phyloP scores from a whole-genome alignment of 1,284 basidiomycete genomes.

The Athelia psychrophila region DNA sequence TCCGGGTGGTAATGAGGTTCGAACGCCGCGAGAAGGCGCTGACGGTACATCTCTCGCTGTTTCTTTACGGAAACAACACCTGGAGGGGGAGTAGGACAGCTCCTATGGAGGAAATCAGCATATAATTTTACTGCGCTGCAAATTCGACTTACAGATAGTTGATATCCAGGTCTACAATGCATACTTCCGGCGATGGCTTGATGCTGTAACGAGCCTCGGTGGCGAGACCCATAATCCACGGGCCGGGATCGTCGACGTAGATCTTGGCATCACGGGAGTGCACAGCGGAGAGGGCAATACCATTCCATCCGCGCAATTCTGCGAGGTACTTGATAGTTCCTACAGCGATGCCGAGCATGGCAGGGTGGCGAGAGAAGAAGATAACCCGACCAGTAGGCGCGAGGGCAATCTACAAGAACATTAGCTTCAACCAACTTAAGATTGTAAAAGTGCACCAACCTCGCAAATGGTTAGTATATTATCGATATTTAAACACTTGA shows the following conservation, averaged over 20 bases:
- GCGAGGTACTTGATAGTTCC: slow-evolving; percentile 90
- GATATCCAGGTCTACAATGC: slow-evolving; percentile 92
- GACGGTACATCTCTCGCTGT: slow-evolving; percentile 82
- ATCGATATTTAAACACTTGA: slow-evolving; percentile 92
- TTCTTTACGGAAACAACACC: slow-evolving; percentile 81
- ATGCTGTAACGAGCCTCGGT: slow-evolving; percentile 84
- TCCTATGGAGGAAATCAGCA: slow-evolving; percentile 34
- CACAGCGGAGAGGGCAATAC: slow-evolving; percentile 80
- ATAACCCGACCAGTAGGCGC: slow-evolving; percentile 91
- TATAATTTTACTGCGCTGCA: neutral
- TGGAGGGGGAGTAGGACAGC: slow-evolving; percentile 75
- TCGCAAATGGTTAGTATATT: slow-evolving; percentile 94
- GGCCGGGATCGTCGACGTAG: slow-evolving; percentile 84
- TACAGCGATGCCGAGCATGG: slow-evolving; percentile 90
- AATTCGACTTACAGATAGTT: slow-evolving; percentile 66
- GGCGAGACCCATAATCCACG: slow-evolving; percentile 92
- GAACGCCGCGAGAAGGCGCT: slow-evolving; percentile 74
- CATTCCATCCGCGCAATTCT: slow-evolving; percentile 93
- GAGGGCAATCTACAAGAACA: slow-evolving; percentile 68
- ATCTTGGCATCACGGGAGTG: slow-evolving; percentile 91
- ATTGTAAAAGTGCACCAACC: slow-evolving; percentile 37
- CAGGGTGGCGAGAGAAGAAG: slow-evolving; percentile 88
- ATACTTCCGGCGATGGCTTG: slow-evolving; percentile 77
- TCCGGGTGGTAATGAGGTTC: slow-evolving; percentile 84
- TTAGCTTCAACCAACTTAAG: slow-evolving; percentile 2